Base-by-base conservation (phyloP, 306 rosid species). In the Prosopis cineraria region DNA sequence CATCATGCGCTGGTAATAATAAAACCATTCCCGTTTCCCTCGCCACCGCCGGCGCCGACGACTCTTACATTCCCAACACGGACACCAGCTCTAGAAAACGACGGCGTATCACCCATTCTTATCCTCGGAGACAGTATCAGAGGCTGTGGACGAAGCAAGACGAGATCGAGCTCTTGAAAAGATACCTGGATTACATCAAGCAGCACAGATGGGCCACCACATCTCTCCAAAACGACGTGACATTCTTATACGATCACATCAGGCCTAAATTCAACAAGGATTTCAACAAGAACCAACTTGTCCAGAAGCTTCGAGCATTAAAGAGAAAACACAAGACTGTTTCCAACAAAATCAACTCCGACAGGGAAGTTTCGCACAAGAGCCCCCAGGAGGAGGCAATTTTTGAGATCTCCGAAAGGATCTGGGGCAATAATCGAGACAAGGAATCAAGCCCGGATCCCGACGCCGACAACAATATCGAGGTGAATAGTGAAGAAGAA, bases 331-430 rank as follows among this genome's bases (percentile, higher is more conserved):
- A 91, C 86, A 87, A 89, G 34, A 79, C 76, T 44, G 73, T 82
- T 34, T 34, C 86, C 47, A 81, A 73, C 39, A 93, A 83, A 81
- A 81, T 87, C 78, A 85, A 79, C 41, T 62, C 78, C 17, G 89
- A 88, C 12, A 83, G 84, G 70, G 96, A 84, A 0, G 78, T 85
- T 64, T 75, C 88, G 63, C 91, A 89, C 76, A 96, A 87, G 74
- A 90, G 65, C 83, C 87, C 84, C n/a, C 91, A 90, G 16, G 98
- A 96, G 20, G 87, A 91, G 68, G 89, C 89, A 36, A 87, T 88
- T 11, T 96, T 93, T 29, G 91, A 96, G 79, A 88, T 93, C 70
- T 96, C 98, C 22, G 85, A 83, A 64, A 90, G 85, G 96, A 96
- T 96, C 75, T 96, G 98, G 99, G 88, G 90, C 53, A 80, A 77